phyloP scores from a whole-genome alignment of 1,284 basidiomycete genomes.

The Cryptococcus sp. region DNA sequence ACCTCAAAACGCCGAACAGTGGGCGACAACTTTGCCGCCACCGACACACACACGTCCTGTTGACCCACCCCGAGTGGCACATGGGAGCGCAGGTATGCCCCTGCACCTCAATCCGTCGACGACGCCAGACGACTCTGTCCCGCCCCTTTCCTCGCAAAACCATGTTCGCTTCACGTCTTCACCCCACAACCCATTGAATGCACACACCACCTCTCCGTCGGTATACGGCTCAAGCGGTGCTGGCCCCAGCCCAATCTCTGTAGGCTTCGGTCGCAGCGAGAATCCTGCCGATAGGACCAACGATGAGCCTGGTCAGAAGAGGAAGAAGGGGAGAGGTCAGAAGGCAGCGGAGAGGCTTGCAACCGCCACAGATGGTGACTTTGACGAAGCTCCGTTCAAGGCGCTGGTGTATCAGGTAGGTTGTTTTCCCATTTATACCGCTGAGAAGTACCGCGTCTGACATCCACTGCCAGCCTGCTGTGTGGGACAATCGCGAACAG shows the following conservation, averaged over 20 bases:
- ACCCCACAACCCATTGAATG: slow-evolving; percentile 13
- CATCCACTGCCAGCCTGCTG: slow-evolving; percentile 17
- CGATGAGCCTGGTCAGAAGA: slow-evolving; percentile 8
- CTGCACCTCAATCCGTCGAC: neutral
- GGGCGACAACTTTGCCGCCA: slow-evolving; percentile 17
- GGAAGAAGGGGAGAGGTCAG: slow-evolving; percentile 17
- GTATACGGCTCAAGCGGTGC: slow-evolving; percentile 11
- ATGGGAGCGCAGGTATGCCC: neutral
- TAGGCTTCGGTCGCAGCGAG: slow-evolving; percentile 7
- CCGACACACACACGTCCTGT: slow-evolving; percentile 19
- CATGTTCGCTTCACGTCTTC: slow-evolving; percentile 27
- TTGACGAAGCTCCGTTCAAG: slow-evolving; percentile 38
- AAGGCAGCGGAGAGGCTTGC: slow-evolving; percentile 25
- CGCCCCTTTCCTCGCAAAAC: neutral
- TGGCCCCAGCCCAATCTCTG: slow-evolving; percentile 13
- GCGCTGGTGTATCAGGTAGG: slow-evolving; percentile 33
- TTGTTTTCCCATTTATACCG: neutral
- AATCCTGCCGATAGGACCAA: slow-evolving; percentile 3
- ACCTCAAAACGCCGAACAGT: slow-evolving; percentile 1
- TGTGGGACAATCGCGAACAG: slow-evolving; percentile 37
- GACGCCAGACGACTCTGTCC: slow-evolving; percentile 12
- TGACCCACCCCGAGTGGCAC: slow-evolving; percentile 18
- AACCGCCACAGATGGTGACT: slow-evolving; percentile 26
- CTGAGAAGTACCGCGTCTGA: neutral
- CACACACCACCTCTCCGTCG: slow-evolving; percentile 11